These are phyloP conservation scores for Aureobasidium sp. DNA, from an alignment of 2,329 filamentous ascomycete species.

Conservation along the genomic window DNA sequence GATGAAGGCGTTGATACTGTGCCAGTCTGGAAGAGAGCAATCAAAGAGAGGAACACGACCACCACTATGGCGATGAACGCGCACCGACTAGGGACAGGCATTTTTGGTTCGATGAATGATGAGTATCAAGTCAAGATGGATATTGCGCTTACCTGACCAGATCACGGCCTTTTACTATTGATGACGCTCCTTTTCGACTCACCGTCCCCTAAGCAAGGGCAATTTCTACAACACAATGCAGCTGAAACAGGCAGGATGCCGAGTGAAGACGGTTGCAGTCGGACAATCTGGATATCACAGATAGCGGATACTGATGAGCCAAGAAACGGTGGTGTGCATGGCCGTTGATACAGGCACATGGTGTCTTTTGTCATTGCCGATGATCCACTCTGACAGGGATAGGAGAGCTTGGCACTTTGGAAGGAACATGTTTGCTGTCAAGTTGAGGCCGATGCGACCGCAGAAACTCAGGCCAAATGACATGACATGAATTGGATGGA, in stretches of 20 bases:
- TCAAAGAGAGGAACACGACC: neutral
- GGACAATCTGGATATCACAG: neutral
- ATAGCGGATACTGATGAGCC: conserved; percentile 1
- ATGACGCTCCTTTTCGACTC: conserved; percentile 1
- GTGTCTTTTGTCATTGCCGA: neutral
- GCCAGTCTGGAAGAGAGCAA: conserved; percentile 3
- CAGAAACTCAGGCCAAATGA: neutral
- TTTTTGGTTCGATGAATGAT: neutral
- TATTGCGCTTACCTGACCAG: neutral
- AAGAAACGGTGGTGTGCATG: conserved; percentile 2
- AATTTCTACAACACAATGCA: neutral
- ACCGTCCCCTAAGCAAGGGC: neutral
- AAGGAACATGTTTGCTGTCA: neutral
- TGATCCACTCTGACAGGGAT: neutral
- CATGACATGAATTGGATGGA: neutral
- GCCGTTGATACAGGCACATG: neutral
- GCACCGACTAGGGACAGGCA: neutral
- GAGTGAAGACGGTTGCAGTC: neutral
- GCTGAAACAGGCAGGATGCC: neutral
- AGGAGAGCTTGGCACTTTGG: neutral
- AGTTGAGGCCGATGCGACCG: neutral
- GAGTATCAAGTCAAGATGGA: neutral
- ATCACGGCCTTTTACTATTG: neutral
- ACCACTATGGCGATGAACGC: neutral
- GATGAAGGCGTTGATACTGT: conserved; percentile 1